Conservation (phyloP, 73 alveolate species). For the Effrenium voratum region DNA sequence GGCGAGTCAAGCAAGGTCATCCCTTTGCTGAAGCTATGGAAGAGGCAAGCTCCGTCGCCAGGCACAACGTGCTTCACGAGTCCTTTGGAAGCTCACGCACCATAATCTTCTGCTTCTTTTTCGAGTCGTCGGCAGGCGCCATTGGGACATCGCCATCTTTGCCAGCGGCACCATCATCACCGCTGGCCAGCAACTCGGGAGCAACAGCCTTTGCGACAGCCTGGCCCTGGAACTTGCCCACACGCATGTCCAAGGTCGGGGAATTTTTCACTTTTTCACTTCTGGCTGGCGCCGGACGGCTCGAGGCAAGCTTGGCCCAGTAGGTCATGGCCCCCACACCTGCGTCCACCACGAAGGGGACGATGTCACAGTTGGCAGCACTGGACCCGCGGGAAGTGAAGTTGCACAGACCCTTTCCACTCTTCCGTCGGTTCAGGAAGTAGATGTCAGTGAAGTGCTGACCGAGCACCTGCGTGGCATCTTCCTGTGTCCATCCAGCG, state of each 20-base stretch:
- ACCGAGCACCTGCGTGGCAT: not conserved
- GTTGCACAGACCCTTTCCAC: not conserved
- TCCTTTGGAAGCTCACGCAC: too few relatives aligned
- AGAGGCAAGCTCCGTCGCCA: not conserved
- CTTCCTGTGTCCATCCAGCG: not conserved
- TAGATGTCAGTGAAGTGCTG: not conserved
- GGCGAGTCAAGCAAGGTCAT: not conserved
- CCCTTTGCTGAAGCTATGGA: not conserved
- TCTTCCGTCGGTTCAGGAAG: not conserved
- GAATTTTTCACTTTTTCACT: not conserved
- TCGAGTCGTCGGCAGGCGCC: too few relatives aligned
- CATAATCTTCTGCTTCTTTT: too few relatives aligned
- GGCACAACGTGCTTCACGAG: too few relatives aligned
- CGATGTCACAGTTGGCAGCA: not conserved
- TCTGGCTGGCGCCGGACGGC: not conserved
- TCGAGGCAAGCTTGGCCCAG: not conserved
- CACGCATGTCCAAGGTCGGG: not conserved
- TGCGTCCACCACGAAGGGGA: not conserved
- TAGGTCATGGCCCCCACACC: not conserved
- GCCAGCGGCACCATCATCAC: too few relatives aligned
- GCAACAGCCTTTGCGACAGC: conserved; percentile 1
- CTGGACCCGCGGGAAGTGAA: not conserved
- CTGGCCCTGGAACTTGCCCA: not conserved
- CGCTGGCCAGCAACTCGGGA: not conserved
- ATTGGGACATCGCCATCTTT: too few relatives aligned